Conservation (phyloP, 73 alveolate genomes). For the Stentor roeselii region DNA sequence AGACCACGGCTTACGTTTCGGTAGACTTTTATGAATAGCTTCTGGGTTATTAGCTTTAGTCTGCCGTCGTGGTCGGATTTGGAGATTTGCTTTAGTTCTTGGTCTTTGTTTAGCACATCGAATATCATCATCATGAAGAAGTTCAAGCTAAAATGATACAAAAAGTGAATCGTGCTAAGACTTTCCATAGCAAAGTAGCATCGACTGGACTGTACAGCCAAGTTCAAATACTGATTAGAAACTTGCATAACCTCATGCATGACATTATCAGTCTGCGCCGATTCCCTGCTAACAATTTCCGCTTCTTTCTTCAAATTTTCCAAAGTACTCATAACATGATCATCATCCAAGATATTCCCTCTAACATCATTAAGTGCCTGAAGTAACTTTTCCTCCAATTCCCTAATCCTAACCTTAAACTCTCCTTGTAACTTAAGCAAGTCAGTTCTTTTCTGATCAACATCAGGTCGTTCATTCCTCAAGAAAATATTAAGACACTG, state of each 20-base stretch:
- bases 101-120: conserved; percentile 63
- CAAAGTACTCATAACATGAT: conserved; percentile 87
- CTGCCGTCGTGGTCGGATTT: conserved; percentile 70
- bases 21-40: conserved; percentile 80
- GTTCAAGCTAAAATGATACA: conserved; percentile 83
- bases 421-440: conserved; percentile 94
- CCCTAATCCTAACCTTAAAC: conserved; percentile 88
- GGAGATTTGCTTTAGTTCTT: conserved; percentile 56
- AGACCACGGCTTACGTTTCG: conserved; percentile 84
- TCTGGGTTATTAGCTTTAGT: conserved; percentile 70
- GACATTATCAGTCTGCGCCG: conserved; percentile 84
- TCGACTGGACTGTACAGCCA: conserved; percentile 88
- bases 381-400: conserved; percentile 93
- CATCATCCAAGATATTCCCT: conserved; percentile 98
- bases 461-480: conserved; percentile 99
- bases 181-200: conserved; percentile 92
- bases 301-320: conserved; percentile 98
- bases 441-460: conserved; percentile 89
- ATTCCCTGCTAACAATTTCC: conserved; percentile 77
- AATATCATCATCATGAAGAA: conserved; percentile 81
- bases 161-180: conserved; percentile 79
- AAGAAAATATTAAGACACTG: conserved; percentile 93
- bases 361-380: conserved; percentile 91
- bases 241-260: conserved; percentile 92
- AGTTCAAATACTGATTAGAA: conserved; percentile 81